Evolutionary conservation across 768 basidiomycete genomes (phyloP), one percentile per base, ranked within the genome.

Genomic region (Tricholoma sp.): DNA sequence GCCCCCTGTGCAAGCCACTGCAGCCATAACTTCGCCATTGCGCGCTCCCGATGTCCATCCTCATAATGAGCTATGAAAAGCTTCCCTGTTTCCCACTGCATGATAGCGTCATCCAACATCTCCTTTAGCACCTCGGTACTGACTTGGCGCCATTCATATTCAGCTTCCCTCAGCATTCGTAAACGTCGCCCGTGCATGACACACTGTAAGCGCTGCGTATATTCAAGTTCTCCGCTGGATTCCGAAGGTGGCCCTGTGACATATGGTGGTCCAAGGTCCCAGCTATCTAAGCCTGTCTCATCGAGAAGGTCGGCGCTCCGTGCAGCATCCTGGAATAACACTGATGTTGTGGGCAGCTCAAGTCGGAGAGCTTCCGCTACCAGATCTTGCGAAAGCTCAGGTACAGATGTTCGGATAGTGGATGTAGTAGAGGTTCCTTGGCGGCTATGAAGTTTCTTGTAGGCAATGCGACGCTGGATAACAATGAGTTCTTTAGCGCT

Each of bases 231-330:
- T 12, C 35, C 9, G 8, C 4, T 32, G 31, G 50, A 34, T 32
- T 52, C 50, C 50, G 31, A 52, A 52, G 50, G 50, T 52, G 50
- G 31, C 31, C 50, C 50, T 32, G 50, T 52, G 18, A 35, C 9
- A n/a, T 52, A 52, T 32, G 50, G 50, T 52, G 50, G 50, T 35
- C 50, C 50, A 34, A 39, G 34, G 51, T 52, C 51, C 51, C 51
- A 52, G 21, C 19, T 37, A 37, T 52, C 50, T 34, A 52, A 37
- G 18, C 50, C 51, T 7, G 34, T 52, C 51, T 52, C 35, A 24
- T 52, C 10, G 16, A 52, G 51, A 35, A 52, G 51, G 19, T 52
- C 21, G 12, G 34, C 16, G 21, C 51, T 52, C 39, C 19, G 19
- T 52, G 39, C 31, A 35, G 50, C 50, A 32, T 52, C 31, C 31